phyloP scores from a whole-genome alignment of 2,329 filamentous ascomycete genomes.

The Monosporascus cannonballus region DNA sequence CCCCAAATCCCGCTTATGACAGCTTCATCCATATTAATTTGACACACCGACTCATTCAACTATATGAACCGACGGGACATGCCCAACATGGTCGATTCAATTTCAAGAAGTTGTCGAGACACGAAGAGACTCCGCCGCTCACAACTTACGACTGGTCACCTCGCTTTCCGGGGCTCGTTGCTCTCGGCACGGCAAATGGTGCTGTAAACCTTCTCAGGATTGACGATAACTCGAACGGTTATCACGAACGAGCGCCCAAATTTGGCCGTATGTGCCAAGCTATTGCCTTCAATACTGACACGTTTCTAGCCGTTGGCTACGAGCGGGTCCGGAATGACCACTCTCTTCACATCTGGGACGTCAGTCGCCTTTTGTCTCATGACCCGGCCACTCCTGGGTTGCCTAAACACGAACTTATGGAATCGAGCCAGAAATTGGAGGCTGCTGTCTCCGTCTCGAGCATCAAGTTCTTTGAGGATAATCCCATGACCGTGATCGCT shows the following conservation, averaged over 20 bases:
- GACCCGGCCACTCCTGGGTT: constrained; percentile 44
- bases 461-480: constrained; percentile 74
- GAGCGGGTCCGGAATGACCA: constrained; percentile 77
- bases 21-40: constrained; percentile 61
- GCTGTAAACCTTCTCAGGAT: constrained; percentile 70
- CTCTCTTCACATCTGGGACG: constrained; percentile 78
- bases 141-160: constrained; percentile 65
- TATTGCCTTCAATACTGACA: constrained; percentile 69
- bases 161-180: constrained; percentile 58
- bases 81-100: constrained; percentile 53
- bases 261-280: constrained; percentile 74
- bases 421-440: constrained; percentile 55
- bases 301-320: constrained; percentile 69
- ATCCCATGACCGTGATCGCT: constrained; percentile 67
- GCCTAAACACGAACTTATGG: constrained; percentile 42
- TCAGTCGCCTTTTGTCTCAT: constrained; percentile 53
- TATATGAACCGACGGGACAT: constrained; percentile 56
- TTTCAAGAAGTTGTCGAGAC: constrained; percentile 49
- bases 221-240: constrained; percentile 61
- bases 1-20: constrained; percentile 50
- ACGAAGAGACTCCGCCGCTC: constrained; percentile 57
- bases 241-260: constrained; percentile 63
- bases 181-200: constrained; percentile 68
- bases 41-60: constrained; percentile 55
- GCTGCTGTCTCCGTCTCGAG: constrained; percentile 72